These are phyloP conservation scores for Penicillium sp. DNA, from an alignment of 2,329 filamentous ascomycete genomes.

Conservation along the genomic window DNA sequence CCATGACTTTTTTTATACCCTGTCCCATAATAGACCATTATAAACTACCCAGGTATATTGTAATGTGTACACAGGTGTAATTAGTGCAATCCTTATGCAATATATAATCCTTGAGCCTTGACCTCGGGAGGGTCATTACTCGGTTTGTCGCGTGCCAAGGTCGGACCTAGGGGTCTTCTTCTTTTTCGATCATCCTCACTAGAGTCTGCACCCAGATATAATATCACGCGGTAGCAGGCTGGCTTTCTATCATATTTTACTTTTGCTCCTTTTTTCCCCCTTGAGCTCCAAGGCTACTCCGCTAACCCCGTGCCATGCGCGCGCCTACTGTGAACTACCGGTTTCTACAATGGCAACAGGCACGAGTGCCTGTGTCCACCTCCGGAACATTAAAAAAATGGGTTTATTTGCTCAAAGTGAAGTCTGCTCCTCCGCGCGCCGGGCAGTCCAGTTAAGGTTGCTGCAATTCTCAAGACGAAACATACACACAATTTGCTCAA, in stretches of 20 bases:
- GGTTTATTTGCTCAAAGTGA: not conserved
- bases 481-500: slow-evolving; percentile 2
- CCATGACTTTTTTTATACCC: not conserved
- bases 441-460: not conserved
- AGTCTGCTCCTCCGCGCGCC: not conserved
- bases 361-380: slow-evolving; percentile 3
- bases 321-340: not conserved
- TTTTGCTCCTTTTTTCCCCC: not conserved
- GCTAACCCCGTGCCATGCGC: not conserved
- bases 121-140: not conserved
- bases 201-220: not conserved
- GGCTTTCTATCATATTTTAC: not conserved
- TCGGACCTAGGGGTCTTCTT: too few relatives aligned
- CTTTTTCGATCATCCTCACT: not conserved
- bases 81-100: not conserved
- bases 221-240: not conserved
- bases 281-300: not conserved
- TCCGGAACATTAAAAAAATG: slow-evolving; percentile 4
- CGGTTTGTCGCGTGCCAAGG: not conserved
- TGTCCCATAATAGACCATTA: not conserved
- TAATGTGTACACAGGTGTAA: not conserved
- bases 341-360: slow-evolving; percentile 13
- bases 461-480: not conserved
- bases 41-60: too few relatives aligned
- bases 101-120: not conserved